A percentile compares a stretch with the other conserved stretches of the same genome.
phyloP scores from a whole-genome alignment of 2,329 filamentous ascomycete species.

The Hymenoscyphus linearis region DNA sequence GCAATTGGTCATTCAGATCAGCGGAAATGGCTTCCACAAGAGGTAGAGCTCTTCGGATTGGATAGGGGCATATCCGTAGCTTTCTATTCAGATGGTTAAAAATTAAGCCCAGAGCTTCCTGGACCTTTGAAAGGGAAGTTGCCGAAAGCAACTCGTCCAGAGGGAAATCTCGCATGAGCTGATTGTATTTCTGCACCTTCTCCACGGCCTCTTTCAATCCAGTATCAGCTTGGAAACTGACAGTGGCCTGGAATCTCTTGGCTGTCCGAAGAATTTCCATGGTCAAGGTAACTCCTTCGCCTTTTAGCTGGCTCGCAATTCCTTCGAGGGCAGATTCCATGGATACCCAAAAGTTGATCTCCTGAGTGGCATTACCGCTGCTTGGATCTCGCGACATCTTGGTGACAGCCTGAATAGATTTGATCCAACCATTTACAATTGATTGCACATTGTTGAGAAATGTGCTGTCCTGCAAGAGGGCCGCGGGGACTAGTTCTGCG shows the following conservation, averaged over 20 bases:
- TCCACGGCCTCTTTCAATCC: constrained; percentile 94
- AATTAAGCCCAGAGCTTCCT: constrained; percentile 83
- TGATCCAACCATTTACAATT: constrained; percentile 96
- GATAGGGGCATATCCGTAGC: constrained; percentile 91
- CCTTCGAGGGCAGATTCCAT: constrained; percentile 92
- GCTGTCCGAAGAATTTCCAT: constrained; percentile 94
- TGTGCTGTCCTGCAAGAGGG: constrained; percentile 78
- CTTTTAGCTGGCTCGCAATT: constrained; percentile 82
- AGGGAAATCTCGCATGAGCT: constrained; percentile 96
- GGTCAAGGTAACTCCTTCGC: constrained; percentile 84
- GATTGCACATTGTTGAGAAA: constrained; percentile 93
- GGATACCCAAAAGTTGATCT: constrained; percentile 98
- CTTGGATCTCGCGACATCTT: constrained; percentile 83
- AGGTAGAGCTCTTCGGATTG: constrained; percentile 81
- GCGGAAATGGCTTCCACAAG: constrained; percentile 96
- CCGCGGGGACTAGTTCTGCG: constrained; percentile 69
- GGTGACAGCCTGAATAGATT: constrained; percentile 94
- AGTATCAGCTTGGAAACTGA: constrained; percentile 94
- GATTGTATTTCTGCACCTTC: constrained; percentile 96
- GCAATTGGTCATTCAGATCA: constrained; percentile 82
- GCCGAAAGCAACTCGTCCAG: constrained; percentile 91
- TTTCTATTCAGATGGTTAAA: constrained; percentile 98
- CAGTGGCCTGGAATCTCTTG: constrained; percentile 95
- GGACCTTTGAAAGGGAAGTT: constrained; percentile 79
- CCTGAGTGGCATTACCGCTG: constrained; percentile 79